Base-by-base conservation (phyloP, 1,284 basidiomycete genomes). In the Farysia itapuensis region DNA sequence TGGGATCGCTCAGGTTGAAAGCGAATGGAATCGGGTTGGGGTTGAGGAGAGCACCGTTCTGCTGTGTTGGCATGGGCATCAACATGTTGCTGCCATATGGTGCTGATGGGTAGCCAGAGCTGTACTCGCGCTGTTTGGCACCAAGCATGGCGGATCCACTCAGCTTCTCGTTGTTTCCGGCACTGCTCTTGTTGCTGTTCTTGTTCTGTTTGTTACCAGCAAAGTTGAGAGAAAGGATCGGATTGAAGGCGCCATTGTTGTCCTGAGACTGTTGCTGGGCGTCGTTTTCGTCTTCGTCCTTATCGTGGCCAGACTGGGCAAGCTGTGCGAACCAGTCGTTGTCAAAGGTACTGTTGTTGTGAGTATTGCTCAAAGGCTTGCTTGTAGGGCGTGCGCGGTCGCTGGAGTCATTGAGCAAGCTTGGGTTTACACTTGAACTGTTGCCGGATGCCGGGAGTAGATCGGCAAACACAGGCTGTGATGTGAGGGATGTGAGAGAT, bases 11-110 rank as follows among this genome's bases (percentile, higher is more conserved):
- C 18, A 72, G 57, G 40, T 70, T 72, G 67, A 72, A 67, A 8
- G 67, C 59, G 29, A 72, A 72, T 22, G 69, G 69, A 21, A 72
- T 72, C 5, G 69, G 69, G 41, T 72, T 72, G 26, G 69, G 69
- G 47, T 72, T 72, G 46, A 72, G 58, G 14, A 72, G 39, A 3
- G 69, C 69, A 23, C 66, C 67, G 50, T 72, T 70, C 51, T 70
- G 60, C 35, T 67, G 64, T 9, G 67, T 67, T 5, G 64, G 60
- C 50, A 68, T 60, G 16, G 64, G 60, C 50, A 68, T 61, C 30
- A 60, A 57, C 54, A 54, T 67, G 43, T 64, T 50, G 50, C 51
- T 56, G 44, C 33, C 33, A 28, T 40, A 46, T 9, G 50, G 28
- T 7, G 44, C 40, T 5, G 53, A 59, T n/a, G 57, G 30, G 18